Conservation (phyloP, 139 green algal species). For the Picochlorum sp. region DNA sequence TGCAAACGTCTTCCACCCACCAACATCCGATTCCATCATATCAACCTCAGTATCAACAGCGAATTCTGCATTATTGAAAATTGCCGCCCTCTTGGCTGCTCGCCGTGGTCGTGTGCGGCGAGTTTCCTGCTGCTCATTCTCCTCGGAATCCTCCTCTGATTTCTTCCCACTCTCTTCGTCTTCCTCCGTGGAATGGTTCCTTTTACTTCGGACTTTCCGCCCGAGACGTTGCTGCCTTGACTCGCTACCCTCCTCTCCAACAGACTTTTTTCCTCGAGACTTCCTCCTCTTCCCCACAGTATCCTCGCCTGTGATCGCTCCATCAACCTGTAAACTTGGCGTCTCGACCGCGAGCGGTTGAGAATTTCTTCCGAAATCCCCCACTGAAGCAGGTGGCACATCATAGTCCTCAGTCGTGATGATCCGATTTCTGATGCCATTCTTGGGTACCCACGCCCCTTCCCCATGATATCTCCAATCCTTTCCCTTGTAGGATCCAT, state of each 20-base stretch:
- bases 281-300: background rate
- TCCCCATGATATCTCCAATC: constrained; percentile 69
- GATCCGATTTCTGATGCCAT: background rate
- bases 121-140: constrained; percentile 2
- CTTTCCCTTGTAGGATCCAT: constrained; percentile 66
- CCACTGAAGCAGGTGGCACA: background rate
- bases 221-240: background rate
- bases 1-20: background rate
- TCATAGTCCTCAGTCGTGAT: background rate
- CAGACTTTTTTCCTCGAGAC: constrained; percentile 2
- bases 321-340: background rate
- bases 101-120: constrained; percentile 11
- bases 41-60: constrained; percentile 17
- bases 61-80: constrained; percentile 21
- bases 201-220: background rate
- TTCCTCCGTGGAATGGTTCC: background rate
- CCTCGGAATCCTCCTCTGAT: background rate
- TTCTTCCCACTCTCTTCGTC: background rate
- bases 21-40: background rate
- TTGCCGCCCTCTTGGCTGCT: constrained; percentile 7
- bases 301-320: background rate
- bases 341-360: background rate
- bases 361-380: background rate
- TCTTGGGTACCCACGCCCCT: constrained; percentile 65
- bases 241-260: background rate